Base-by-base conservation (phyloP, 805 yeast species). In the Saturnispora halmiae region DNA sequence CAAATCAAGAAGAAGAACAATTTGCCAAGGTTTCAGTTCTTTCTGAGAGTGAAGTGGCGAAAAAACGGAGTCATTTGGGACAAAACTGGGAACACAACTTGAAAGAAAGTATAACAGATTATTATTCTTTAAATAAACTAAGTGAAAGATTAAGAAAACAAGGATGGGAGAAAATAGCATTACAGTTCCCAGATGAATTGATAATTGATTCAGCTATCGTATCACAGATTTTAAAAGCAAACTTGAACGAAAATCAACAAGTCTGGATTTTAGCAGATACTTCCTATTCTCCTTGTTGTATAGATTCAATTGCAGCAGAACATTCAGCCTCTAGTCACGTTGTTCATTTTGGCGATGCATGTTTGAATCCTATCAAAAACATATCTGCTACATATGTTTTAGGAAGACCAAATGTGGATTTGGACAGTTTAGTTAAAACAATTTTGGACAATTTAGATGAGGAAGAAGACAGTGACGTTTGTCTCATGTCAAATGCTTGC, bases 261-360 rank as follows among this genome's bases (percentile, higher is more conserved):
- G 70, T 82, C 9, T 90, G 90, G 83, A 74, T 90, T 14, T 63
- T 92, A 28, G 98, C 97, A 0, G 98, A 92, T 55, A 90, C 98
- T 0, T 86, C 96, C 0, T 92, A 92, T 54, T 84, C 95, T 22
- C 70, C 95, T 1, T 92, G 98, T 60, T 92, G 98, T 62, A 81
- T 90, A 9, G 98, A 92, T 59, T 96, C 88, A 54, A 94, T 90
- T 21, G 97, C 98, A 0, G 94, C 96, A 1, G 88, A 83, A 54
- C 98, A 92, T 59, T 94, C 90, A 13, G 56, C 65, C 6, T 87
- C 92, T 6, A 95, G 90, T 47, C 61, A 82, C 4, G 85, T 92
- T 22, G 77, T 88, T 2, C 98, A 92, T 60, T 85, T 88, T 60
- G 98, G 98, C 2, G 94, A 86, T 55, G 90, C 97, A 0, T 92